Base-by-base conservation (phyloP, 202 grass and related monocot species). In the Sporobolus alterniflorus region DNA sequence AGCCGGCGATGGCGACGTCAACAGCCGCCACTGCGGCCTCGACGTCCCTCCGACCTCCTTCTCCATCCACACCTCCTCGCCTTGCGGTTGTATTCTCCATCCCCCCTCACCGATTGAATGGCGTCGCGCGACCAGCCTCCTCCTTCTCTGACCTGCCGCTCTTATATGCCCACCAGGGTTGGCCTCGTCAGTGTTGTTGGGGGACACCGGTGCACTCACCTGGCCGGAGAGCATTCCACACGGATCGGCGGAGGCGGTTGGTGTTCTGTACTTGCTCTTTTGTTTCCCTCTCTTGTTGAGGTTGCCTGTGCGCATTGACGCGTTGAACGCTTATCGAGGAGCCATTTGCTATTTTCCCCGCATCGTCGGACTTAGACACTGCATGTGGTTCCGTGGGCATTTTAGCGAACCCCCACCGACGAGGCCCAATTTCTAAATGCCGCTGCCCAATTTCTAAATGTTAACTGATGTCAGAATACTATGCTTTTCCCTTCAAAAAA, bases 191-290 rank as follows among this genome's bases (percentile, higher is more conserved):
- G 29, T 75, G 74, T 69, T 75, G 43, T 25, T 87, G 74, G 55
- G 88, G 61, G 1, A 43, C 48, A 21, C 52, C 42, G 0, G 16
- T 28, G 73, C 66, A 50, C 47, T 63, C 74, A 4, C 22, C 51
- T 28, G 67, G 26, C 44, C 31, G 67, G 60, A 83, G 74, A n/a
- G 43, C 33, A 12, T 79, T 79, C 74, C 74, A 48, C 1, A 68
- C 68, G 11, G 59, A 69, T 18, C 62, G 33, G 62, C 67, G 79
- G 68, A 90, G 79, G 74, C 34, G 84, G 88, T 90, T 66, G 24
- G 82, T 82, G 39, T 33, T 71, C 22, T 60, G 25, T 39, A 3
- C 42, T 26, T 73, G 14, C 31, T 36, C 39, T 70, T 29, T 39
- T 5, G 17, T 30, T 30, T 69, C 17, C 48, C 69, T 60, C n/a